A percentile compares a stretch with the other conserved stretches of the same genome.
Conservation (phyloP, 106 monocot species). For the Phalaenopsis aphrodite region DNA sequence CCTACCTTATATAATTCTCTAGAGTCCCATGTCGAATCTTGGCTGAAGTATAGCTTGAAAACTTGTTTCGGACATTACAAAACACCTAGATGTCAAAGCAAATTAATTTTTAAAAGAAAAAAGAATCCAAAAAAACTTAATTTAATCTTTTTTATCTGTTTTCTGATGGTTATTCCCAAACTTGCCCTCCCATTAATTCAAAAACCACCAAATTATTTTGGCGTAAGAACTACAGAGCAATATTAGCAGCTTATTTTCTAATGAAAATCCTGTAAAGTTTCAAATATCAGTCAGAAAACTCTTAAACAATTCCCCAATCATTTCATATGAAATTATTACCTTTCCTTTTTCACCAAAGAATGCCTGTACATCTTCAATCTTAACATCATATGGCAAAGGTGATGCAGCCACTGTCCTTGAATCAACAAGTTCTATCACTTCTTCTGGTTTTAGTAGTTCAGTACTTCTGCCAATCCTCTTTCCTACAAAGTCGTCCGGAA, state of each 20-base stretch:
- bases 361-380: conserved; percentile 65
- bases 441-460: conserved; percentile 60
- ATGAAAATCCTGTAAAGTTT: not conserved
- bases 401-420: conserved; percentile 78
- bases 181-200: not conserved
- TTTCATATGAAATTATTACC: conserved; percentile 28
- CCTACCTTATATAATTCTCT: not conserved
- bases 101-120: not conserved
- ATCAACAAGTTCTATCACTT: conserved; percentile 73
- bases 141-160: not conserved
- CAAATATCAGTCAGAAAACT: not conserved
- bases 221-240: not conserved
- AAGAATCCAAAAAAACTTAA: not conserved
- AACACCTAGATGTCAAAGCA: not conserved
- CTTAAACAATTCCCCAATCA: not conserved
- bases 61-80: not conserved
- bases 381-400: conserved; percentile 75
- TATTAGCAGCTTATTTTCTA: conserved; percentile 1
- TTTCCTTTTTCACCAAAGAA: conserved; percentile 73
- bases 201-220: not conserved
- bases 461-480: conserved; percentile 73
- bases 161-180: not conserved
- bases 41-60: not conserved
- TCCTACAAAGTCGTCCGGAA: conserved; percentile 25
- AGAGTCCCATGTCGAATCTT: not conserved